Evolutionary conservation across 2,329 filamentous ascomycete genomes (phyloP), one percentile per base, ranked within the genome.

Genomic region (Stemphylium lycopersici): DNA sequence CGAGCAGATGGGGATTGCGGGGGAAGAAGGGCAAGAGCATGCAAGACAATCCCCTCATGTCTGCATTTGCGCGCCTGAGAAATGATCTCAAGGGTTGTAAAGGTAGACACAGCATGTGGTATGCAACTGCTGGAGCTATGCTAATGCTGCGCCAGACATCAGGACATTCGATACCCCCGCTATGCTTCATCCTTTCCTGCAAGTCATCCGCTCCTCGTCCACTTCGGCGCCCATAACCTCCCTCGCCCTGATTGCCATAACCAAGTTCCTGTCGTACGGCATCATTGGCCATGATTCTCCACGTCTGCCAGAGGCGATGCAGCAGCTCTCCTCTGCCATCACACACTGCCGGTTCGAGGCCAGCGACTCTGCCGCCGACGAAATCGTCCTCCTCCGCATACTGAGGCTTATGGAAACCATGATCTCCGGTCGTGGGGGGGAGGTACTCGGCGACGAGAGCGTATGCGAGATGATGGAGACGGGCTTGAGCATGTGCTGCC

Each of bases 391-490:
- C 49, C 80, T 98, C 51, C 89, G 96, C 78, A 98, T 99, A 67
- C 77, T 99, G 55, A 95, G 96, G 72, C 83, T 99, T 41, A 99
- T 99, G 95, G 95, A 99, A 76, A 90, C 92, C 69, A 97, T 99
- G 90, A 88, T 99, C 67, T 96, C 93, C 13, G 91, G 95, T 0
- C 91, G 93, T 0, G 92, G 93, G 26, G 95, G 95, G 33, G 89
- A 96, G 62, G 86, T 98, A 10, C 80, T 99, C n/a, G 96, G 93
- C 54, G 95, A 99, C 68, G 93, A 98, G 78, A 98, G 93, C 71
- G 92, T 99, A 10, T 99, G 96, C 73, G 92, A 97, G 74, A 98
- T 99, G 92, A 98, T 99, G 93, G 95, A 96, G 74, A 93, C 92
- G 1, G 95, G 93, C 1, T 78, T 99, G 62, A 96, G 92, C 70